Conservation (phyloP, 257 asterid genomes). For the Nicotiana sylvestris region DNA sequence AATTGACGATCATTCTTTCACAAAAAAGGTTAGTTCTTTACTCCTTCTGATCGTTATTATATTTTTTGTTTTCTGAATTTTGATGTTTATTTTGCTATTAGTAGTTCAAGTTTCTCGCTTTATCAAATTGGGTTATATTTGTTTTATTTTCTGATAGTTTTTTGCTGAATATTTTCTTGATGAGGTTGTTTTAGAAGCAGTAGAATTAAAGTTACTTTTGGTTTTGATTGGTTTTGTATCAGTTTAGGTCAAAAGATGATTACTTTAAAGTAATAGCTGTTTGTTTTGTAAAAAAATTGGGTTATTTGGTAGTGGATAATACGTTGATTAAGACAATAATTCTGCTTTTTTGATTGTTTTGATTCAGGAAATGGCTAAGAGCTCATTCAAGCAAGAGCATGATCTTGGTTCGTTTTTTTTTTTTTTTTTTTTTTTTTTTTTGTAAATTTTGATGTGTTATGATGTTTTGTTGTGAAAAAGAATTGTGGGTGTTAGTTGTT, state of each 20-base stretch:
- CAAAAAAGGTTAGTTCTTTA: constrained; percentile 24
- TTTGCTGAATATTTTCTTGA: constrained; percentile 12
- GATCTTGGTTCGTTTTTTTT: constrained; percentile 47
- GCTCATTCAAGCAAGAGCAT: constrained; percentile 61
- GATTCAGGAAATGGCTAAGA: constrained; percentile 47
- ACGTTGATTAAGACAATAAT: not conserved
- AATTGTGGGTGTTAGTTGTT: not conserved
- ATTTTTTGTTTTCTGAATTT: not conserved
- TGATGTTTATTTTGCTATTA: not conserved
- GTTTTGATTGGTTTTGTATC: not conserved
- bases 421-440: not conserved
- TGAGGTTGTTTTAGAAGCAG: constrained; percentile 12
- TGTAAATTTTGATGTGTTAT: not conserved
- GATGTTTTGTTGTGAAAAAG: not conserved
- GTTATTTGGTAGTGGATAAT: not conserved
- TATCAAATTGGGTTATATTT: not conserved
- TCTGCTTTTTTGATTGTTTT: not conserved
- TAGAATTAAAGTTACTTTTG: not conserved
- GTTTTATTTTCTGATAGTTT: not conserved
- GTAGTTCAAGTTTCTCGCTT: constrained; percentile 4
- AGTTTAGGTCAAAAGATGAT: not conserved
- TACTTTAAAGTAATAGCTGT: not conserved
- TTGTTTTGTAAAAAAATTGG: not conserved
- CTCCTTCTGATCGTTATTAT: not conserved
- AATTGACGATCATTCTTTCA: constrained; percentile 6